Evolutionary conservation across 139 green algal genomes (phyloP), one percentile per base, ranked within the genome.

Genomic region (Haematococcus sp.): DNA sequence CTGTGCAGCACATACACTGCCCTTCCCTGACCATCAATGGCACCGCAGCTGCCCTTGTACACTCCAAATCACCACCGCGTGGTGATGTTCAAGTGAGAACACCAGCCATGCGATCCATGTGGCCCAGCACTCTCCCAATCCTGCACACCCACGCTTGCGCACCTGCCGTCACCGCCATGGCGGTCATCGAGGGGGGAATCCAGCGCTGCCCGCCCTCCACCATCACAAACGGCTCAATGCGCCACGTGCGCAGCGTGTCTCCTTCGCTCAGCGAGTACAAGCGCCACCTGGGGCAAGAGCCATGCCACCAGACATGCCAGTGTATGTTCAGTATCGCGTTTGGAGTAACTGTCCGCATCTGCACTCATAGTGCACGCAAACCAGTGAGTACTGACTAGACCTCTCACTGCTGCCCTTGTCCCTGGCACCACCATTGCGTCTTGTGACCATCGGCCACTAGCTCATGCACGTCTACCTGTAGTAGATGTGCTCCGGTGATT

Each of bases 201-300:
- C 89, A 94, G 34, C 83, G 83, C 60, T 88, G 81, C 1, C 90
- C 89, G 0, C 89, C 90, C 70, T 91, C 88, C 59, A 98, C 85
- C 93, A 98, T 93, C 11, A 91, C 75, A 76, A 95, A 98, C 2
- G 95, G 93, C 70, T 97, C 94, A 28, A 94, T 89, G 49, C 89
- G 83, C 95, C 95, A 98, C 17, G 75, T 88, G 71, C 76, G 64
- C 64, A 93, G 72, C n/a, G 81, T 87, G 79, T 95, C 90, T 27
- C 87, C 91, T 80, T 95, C 79, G 27, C 87, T 78, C 75, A 95
- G 85, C 9, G 84, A 91, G 86, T 91, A 96, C 27, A 98, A 68
- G 16, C 90, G 83, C 90, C 89, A 93, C 81, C 79, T 84, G 72
- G 19, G 28, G 31, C 11, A 20, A 68, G 16, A 5, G 27, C 5